Base-by-base conservation (phyloP, 495 filamentous ascomycete genomes). In the Lepraria neglecta region DNA sequence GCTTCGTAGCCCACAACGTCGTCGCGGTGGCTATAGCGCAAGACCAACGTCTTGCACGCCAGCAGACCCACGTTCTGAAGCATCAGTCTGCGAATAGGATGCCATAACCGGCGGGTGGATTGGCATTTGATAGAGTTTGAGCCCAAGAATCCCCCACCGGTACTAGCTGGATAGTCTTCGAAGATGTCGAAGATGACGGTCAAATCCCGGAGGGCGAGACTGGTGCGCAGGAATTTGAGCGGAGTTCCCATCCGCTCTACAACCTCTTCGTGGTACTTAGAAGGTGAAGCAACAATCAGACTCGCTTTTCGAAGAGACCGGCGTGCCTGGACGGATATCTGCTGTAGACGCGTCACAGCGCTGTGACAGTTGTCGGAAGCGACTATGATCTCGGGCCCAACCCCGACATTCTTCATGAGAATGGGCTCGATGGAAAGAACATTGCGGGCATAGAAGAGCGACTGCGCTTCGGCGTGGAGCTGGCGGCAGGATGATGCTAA, bases 401-500 rank as follows among this genome's bases (percentile, higher is more conserved):
- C 33, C 1, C 11, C 11, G 6, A 1, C 11, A 7, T 1, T 38
- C 33, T 38, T 1, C 11, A 5, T 38, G 33, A 3, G 33, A 38
- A 5, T 38, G 33, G 33, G 33, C 33, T 38, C 33, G 33, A 38
- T 38, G 11, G 11, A 6, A 11, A 52, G 46, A 52, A 35, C 24
- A 52, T 3, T 19, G 12, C 45, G 21, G 27, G 17, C 15, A 27
- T 51, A 52, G 30, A 60, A 42, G 27, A 42, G 17, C 15, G 38
- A 3, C 31, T 9, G 44, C 15, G 46, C 31, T 21, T 50, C 58
- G 31, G n/a, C 47, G 35, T 60, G 48, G 3, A 51, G 58, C 30
- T 60, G 45, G 45, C 58, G 46, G n/a, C 44, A 51, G 10, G 33
- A 30, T 42, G n/a, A 50, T 12, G 33, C 43, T 46, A 53, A 24